These are phyloP conservation scores for Cucumis melo DNA, from an alignment of 306 rosid species.

Conservation along the genomic window DNA sequence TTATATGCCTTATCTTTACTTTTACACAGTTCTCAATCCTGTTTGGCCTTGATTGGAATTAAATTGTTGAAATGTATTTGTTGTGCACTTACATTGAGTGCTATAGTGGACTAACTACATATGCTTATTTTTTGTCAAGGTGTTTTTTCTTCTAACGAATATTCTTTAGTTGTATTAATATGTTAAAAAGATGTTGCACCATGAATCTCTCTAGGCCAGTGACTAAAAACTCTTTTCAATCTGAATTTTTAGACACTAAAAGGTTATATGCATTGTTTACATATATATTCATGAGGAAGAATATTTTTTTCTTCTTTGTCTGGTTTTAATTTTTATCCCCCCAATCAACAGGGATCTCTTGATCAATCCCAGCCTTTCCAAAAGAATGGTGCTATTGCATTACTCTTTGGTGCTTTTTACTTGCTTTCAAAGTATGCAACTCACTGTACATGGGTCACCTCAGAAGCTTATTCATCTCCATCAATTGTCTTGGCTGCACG, in stretches of 20 bases:
- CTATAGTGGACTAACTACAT: not conserved
- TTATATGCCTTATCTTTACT: not conserved
- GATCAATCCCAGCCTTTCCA: conserved; percentile 98
- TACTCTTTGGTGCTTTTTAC: conserved; percentile 91
- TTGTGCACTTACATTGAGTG: too few species aligned
- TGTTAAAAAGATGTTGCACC: not conserved
- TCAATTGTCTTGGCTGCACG: conserved; percentile 99
- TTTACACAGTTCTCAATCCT: not conserved
- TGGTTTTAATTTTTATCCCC: not conserved
- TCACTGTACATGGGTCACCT: conserved; percentile 99
- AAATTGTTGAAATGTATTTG: not conserved
- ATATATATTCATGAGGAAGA: not conserved
- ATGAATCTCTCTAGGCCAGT: not conserved
- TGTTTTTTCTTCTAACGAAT: not conserved
- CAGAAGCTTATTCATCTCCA: conserved; percentile 98
- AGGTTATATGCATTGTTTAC: not conserved
- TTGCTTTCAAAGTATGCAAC: conserved; percentile 83
- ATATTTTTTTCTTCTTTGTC: not conserved
- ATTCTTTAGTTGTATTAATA: not conserved
- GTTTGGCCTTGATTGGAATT: not conserved
- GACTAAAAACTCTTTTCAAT: not conserved
- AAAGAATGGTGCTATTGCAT: conserved; percentile 61
- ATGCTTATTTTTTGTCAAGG: not conserved
- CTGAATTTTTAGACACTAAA: not conserved
- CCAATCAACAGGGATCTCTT: conserved; percentile 47